Percentiles rank a stretch among this genome's conserved stretches.
Conservation (phyloP, 2,329 filamentous ascomycete genomes). For the Neofusicoccum ribis region DNA sequence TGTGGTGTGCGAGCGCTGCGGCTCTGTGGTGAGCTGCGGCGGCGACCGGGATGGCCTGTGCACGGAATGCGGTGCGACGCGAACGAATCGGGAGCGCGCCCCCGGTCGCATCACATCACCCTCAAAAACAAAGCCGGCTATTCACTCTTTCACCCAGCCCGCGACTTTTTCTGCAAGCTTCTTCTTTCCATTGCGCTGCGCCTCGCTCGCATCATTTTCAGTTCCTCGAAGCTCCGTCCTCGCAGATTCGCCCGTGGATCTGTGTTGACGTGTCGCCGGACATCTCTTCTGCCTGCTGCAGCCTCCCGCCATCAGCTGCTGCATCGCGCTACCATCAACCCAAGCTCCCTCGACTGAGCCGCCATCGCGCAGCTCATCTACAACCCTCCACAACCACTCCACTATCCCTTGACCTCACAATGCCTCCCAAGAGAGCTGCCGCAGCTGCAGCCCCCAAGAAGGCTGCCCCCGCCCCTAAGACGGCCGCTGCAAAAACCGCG, state of each 20-base stretch:
- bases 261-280: background rate
- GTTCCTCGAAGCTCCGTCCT: background rate
- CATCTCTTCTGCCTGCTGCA: constrained; percentile 4
- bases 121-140: constrained; percentile 15
- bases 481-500: constrained; percentile 27
- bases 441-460: constrained; percentile 16
- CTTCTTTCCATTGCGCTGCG: background rate
- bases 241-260: background rate
- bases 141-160: background rate
- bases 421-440: constrained; percentile 18
- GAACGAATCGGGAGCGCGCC: background rate
- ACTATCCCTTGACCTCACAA: background rate
- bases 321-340: constrained; percentile 18
- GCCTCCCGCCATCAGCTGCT: constrained; percentile 9
- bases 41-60: background rate
- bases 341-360: background rate
- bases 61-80: constrained; percentile 10
- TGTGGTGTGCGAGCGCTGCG: background rate
- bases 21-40: background rate
- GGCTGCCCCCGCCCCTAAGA: constrained; percentile 29
- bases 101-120: constrained; percentile 19
- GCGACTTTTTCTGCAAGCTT: constrained; percentile 2
- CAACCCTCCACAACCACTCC: background rate
- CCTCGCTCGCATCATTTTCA: background rate
- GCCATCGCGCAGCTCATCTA: background rate